Conservation (phyloP, 257 asterid genomes). For the Vinca minor region DNA sequence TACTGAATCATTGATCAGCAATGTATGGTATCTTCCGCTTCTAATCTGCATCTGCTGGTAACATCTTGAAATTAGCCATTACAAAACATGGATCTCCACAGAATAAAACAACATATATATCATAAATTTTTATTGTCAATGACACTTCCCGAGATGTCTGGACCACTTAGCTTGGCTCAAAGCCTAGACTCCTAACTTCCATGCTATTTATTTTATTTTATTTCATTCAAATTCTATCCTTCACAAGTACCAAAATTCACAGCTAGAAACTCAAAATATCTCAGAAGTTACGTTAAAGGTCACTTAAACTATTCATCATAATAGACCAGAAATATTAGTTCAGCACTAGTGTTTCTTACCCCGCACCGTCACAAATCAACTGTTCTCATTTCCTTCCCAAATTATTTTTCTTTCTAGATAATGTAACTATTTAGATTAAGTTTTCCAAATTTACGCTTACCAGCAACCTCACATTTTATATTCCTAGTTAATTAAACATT, state of each 20-base stretch:
- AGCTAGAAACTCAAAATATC: not conserved
- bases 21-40: conserved; percentile 74
- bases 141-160: not conserved
- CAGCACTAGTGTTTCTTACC: not conserved
- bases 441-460: no score
- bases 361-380: no score
- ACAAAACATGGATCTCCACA: conserved; percentile 1
- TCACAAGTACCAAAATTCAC: not conserved
- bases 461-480: no score
- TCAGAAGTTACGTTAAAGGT: not conserved
- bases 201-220: not conserved
- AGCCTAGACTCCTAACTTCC: not conserved
- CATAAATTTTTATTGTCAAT: not conserved
- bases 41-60: conserved; percentile 73
- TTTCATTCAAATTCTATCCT: not conserved
- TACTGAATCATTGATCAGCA: conserved; percentile 51
- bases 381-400: no score
- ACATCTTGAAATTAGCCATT: conserved; percentile 22
- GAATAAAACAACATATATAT: not conserved
- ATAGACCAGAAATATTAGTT: not conserved
- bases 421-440: no score
- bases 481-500: no score
- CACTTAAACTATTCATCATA: not conserved
- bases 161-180: not conserved
- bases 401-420: no score